Base-by-base conservation (phyloP, 2,329 filamentous ascomycete genomes). In the Periconia macrospinosa region DNA sequence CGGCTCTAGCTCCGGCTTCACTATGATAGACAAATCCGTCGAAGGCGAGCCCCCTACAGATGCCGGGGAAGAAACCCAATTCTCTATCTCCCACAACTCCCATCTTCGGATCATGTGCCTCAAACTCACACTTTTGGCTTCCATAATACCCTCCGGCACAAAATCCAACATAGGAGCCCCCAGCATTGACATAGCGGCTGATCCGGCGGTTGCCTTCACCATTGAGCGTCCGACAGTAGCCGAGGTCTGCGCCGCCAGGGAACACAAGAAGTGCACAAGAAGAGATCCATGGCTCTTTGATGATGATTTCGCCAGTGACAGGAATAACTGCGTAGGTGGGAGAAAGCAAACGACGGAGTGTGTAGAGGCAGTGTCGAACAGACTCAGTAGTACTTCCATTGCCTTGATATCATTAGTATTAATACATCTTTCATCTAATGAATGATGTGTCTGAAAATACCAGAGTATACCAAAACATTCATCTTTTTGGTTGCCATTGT, bases 61-160 rank as follows among this genome's bases (percentile, higher is more conserved):
- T 87, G 0, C 92, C 93, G 0, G 92, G 92, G 68, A 90, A 99
- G 77, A 99, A 97, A 0, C 78, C 87, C 47, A 99, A 79, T 71
- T 99, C 94, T 40, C 94, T 82, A 44, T 86, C 82, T 0, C 94
- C 94, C 27, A 96, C 78, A 2, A 99, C 93, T 69, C 96, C 91
- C 76, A 97, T 83, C 1, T 83, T 81, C 60, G 82, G 83, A 68
- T 94, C 86, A 2, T 92, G 91, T 13, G 94, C 87, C 75, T 97
- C 93, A 59, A 97, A 99, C 72, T 99, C 94, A 69, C 93, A 97
- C 58, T 81, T 82, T 40, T 81, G 79, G 60, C 83, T 86, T 19
- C 89, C 94, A 66, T 96, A 99, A 76, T 99, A 99, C 11, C 89
- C 94, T 6, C 94, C 94, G 2, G 94, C 94, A 70, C 94, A 99